Percentiles rank a stretch among this genome's conserved stretches.
Conservation (phyloP, 805 yeast species). For the Starmerella apis region DNA sequence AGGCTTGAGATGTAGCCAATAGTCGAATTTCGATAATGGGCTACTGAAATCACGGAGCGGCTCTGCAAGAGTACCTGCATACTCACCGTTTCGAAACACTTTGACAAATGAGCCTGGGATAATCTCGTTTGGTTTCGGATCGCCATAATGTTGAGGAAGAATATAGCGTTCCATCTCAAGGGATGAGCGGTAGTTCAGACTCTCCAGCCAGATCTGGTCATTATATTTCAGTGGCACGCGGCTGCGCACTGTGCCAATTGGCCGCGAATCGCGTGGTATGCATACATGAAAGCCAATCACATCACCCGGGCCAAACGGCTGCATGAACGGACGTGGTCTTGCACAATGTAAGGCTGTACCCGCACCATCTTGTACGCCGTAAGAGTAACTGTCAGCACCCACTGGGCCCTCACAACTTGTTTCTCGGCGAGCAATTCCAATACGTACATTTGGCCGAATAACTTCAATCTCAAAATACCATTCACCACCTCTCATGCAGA, state of each 20-base stretch:
- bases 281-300: slow-evolving; percentile 66
- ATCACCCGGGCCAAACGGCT: slow-evolving; percentile 64
- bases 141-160: slow-evolving; percentile 28
- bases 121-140: slow-evolving; percentile 19
- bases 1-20: slow-evolving; percentile 21
- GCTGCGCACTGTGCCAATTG: slow-evolving; percentile 41
- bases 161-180: slow-evolving; percentile 63
- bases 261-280: slow-evolving; percentile 42
- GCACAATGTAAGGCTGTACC: slow-evolving; percentile 61
- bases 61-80: slow-evolving; percentile 53
- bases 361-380: slow-evolving; percentile 78
- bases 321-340: slow-evolving; percentile 50
- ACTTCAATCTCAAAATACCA: slow-evolving; percentile 73
- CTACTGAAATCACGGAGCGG: slow-evolving; percentile 69
- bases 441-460: slow-evolving; percentile 45
- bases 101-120: slow-evolving; percentile 46
- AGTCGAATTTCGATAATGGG: slow-evolving; percentile 46
- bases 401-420: slow-evolving; percentile 90
- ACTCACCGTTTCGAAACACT: slow-evolving; percentile 67
- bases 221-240: slow-evolving; percentile 80
- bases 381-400: slow-evolving; percentile 90
- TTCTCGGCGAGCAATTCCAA: slow-evolving; percentile 78
- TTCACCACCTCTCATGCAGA: slow-evolving; percentile 63
- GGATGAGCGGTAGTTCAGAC: slow-evolving; percentile 63
- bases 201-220: slow-evolving; percentile 69